phyloP scores from a whole-genome alignment of 208 protist species.

The Leishmania tropica region DNA sequence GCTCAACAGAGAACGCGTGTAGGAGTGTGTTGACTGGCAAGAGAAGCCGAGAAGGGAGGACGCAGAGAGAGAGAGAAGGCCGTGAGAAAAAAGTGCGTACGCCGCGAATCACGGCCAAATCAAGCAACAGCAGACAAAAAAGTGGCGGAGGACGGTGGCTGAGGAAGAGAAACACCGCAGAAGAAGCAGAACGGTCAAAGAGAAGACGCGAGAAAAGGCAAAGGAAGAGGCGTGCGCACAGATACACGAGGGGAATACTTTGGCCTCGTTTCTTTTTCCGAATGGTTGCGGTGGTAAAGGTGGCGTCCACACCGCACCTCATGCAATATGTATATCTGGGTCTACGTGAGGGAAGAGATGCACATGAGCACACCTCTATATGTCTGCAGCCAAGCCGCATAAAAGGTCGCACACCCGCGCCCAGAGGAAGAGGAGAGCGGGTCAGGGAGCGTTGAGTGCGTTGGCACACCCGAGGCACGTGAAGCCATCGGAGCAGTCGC shows the following conservation, averaged over 20 bases:
- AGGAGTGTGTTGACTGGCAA: neutral
- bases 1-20: neutral
- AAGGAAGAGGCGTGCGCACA: neutral
- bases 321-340: neutral
- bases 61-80: neutral
- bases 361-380: neutral
- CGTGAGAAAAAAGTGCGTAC: neutral
- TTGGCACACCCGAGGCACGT: neutral
- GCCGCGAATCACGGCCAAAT: neutral
- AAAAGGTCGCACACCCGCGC: neutral
- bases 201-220: neutral
- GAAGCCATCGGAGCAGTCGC: neutral
- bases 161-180: slow-evolving; percentile 2
- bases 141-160: neutral
- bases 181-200: slow-evolving; percentile 16
- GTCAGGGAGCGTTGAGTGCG: neutral
- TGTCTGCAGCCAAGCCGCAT: neutral
- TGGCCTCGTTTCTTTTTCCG: neutral
- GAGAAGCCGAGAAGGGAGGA: slow-evolving; percentile 4
- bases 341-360: neutral
- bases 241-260: neutral
- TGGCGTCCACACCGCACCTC: neutral
- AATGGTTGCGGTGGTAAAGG: neutral
- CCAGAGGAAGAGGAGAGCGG: neutral
- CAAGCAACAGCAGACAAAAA: neutral